Percentiles rank a stretch among this genome's conserved stretches.
phyloP scores from a whole-genome alignment of 108 stramenopile genomes.

The Phaeodactylum tricornutum region DNA sequence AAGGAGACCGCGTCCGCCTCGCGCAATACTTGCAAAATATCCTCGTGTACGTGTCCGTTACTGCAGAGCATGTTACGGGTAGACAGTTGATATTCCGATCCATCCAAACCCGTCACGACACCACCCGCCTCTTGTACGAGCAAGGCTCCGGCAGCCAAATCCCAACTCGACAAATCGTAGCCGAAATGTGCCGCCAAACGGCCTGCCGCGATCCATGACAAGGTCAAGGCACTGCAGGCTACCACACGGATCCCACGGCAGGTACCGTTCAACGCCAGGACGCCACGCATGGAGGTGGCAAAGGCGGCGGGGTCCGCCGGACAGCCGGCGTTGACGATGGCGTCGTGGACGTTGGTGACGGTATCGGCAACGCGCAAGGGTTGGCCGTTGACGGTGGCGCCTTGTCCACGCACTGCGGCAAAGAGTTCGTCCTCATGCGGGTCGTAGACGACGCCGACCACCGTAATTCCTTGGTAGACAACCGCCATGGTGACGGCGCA shows the following conservation, averaged over 20 bases:
- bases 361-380: conserved; percentile 13
- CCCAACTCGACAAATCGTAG: conserved; percentile 84
- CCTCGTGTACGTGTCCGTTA: conserved; percentile 44
- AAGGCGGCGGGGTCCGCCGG: conserved; percentile 60
- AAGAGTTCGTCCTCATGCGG: conserved; percentile 77
- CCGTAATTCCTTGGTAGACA: conserved; percentile 54
- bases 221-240: conserved; percentile 74
- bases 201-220: conserved; percentile 84
- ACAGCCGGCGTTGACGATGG: conserved; percentile 63
- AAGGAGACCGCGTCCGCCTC: conserved; percentile 4
- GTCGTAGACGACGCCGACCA: conserved; percentile 82
- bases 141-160: conserved; percentile 77
- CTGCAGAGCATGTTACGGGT: conserved; percentile 55
- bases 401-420: conserved; percentile 56
- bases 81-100: conserved; percentile 29
- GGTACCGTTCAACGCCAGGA: conserved; percentile 55
- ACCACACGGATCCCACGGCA: conserved; percentile 74
- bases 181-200: conserved; percentile 67
- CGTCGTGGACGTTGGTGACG: conserved; percentile 27
- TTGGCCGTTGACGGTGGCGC: conserved; percentile 64
- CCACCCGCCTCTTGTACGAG: conserved; percentile 86
- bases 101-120: conserved; percentile 50
- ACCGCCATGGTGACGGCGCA: conserved; percentile 72
- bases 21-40: conserved; percentile 22
- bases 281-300: conserved; percentile 43